Conservation (phyloP, 73 alveolate genomes). For the Paraurostyla sp. region DNA sequence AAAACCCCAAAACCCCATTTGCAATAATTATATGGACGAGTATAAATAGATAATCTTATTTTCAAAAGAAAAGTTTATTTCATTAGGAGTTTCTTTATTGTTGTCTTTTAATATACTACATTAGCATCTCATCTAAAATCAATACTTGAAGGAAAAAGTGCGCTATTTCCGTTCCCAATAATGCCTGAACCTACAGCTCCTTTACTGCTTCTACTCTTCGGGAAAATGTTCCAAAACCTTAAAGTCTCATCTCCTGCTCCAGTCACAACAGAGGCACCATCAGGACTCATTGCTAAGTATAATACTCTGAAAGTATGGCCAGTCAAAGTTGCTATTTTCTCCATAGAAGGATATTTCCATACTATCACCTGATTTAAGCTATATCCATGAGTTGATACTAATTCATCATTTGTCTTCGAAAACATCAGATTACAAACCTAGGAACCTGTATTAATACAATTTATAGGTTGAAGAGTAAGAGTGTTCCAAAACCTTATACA, state of each 20-base stretch:
- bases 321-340: constrained; percentile 91
- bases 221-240: constrained; percentile 99
- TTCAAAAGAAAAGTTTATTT: constrained; percentile 5
- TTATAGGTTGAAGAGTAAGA: constrained; percentile 78
- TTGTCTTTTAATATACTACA: neutral
- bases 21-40: neutral
- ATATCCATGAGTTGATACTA: constrained; percentile 95
- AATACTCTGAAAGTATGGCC: constrained; percentile 98
- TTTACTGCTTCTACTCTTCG: constrained; percentile 66
- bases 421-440: constrained; percentile 95
- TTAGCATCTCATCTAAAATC: constrained; percentile 42
- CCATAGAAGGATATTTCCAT: constrained; percentile 84
- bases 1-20: constrained; percentile 22
- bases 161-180: constrained; percentile 78
- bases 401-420: constrained; percentile 89
- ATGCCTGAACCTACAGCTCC: constrained; percentile 71
- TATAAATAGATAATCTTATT: neutral
- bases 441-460: constrained; percentile 91
- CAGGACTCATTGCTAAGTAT: constrained; percentile 95
- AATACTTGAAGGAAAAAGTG: constrained; percentile 48
- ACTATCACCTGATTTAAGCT: constrained; percentile 81
- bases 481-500: constrained; percentile 97
- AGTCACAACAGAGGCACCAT: constrained; percentile 89
- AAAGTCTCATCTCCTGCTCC: constrained; percentile 99
- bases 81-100: neutral